These are phyloP conservation scores for Venustampulla echinocandica DNA, from an alignment of 495 filamentous ascomycete species.

Conservation along the genomic window DNA sequence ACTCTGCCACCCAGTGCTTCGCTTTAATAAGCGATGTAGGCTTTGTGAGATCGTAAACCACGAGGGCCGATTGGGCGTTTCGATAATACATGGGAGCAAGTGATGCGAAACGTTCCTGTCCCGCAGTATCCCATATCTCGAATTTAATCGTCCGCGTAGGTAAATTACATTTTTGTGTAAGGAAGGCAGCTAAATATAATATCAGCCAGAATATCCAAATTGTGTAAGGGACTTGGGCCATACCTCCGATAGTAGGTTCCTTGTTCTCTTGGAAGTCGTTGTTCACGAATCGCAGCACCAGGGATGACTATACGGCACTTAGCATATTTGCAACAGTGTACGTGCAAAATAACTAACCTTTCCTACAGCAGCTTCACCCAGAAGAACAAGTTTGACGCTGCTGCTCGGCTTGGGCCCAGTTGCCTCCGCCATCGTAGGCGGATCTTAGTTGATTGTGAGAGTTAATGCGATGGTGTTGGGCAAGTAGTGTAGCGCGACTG, in stretches of 20 bases:
- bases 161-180: constrained; percentile 96
- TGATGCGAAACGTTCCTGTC: constrained; percentile 95
- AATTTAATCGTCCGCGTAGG: constrained; percentile 97
- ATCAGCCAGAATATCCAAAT: constrained; percentile 3
- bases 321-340: constrained; percentile 6
- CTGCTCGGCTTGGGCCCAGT: constrained; percentile 82
- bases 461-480: constrained; percentile 1
- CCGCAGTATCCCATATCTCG: constrained; percentile 99
- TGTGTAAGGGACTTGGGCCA: constrained; percentile 24
- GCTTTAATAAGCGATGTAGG: constrained; percentile 92
- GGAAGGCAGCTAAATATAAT: constrained; percentile 70
- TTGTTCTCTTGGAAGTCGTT: constrained; percentile 99
- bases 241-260: constrained; percentile 98
- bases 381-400: constrained; percentile 96
- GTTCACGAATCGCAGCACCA: constrained; percentile 97
- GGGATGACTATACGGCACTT: constrained; percentile 62
- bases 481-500: no score
- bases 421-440: constrained; percentile 37
- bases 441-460: background rate
- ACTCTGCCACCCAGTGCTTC: constrained; percentile 96
- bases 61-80: constrained; percentile 96
- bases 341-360: constrained; percentile 55
- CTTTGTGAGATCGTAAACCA: constrained; percentile 98
- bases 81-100: constrained; percentile 99
- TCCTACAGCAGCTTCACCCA: constrained; percentile 95